Evolutionary conservation across 2,329 filamentous ascomycete species (phyloP).

Genomic region (Colletotrichum trifolii): DNA sequence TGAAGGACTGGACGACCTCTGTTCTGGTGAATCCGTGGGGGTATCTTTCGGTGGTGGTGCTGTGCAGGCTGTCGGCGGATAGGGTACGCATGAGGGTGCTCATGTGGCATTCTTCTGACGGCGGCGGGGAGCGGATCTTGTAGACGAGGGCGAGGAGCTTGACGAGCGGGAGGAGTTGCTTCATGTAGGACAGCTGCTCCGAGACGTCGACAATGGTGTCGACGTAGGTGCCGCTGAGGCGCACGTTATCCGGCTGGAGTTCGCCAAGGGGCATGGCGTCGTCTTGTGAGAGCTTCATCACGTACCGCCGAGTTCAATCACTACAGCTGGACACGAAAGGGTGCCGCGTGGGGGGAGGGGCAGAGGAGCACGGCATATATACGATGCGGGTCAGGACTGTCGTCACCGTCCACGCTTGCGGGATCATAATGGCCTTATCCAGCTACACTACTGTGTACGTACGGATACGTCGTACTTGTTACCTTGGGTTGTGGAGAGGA

Average conservation of each 20-base stretch:
- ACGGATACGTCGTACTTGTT: not conserved
- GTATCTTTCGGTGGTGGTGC: conserved; percentile 25
- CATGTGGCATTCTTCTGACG: conserved; percentile 44
- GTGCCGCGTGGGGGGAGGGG: not conserved
- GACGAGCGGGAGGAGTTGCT: conserved; percentile 46
- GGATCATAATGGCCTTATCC: conserved; percentile 23
- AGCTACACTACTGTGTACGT: not conserved
- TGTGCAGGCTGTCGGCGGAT: conserved; percentile 29
- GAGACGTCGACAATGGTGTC: conserved; percentile 46
- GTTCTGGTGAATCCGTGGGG: conserved; percentile 39
- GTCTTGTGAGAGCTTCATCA: conserved; percentile 21
- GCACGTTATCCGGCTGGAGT: conserved; percentile 26
- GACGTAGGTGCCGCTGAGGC: conserved; percentile 37
- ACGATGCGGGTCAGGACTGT: conserved; percentile 8
- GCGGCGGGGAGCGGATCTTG: conserved; percentile 42
- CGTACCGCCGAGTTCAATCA: not conserved
- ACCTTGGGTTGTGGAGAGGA: not conserved
- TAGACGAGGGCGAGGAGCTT: conserved; percentile 48
- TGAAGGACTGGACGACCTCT: conserved; percentile 46
- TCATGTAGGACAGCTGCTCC: conserved; percentile 45
- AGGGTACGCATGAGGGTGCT: conserved; percentile 47
- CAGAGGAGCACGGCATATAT: conserved; percentile 17
- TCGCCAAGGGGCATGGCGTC: conserved; percentile 21
- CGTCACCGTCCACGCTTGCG: conserved; percentile 20
- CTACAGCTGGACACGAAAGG: not conserved